Percentiles rank a stretch among this genome's conserved stretches.
Conservation (phyloP, 345 rosid species). For the Lepidium africanum region DNA sequence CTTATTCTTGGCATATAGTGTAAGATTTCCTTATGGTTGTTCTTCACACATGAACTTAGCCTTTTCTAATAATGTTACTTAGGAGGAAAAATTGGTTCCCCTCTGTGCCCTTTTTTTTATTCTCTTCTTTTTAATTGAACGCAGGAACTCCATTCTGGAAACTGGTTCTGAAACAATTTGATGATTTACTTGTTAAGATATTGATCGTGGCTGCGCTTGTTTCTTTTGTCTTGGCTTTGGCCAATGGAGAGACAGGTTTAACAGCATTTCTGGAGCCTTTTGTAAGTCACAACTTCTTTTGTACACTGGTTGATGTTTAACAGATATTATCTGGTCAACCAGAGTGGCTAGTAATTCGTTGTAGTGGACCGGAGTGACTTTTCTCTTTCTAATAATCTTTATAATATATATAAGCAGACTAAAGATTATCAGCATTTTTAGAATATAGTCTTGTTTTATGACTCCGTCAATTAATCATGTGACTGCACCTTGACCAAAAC, state of each 20-base stretch:
- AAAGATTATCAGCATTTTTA: not conserved
- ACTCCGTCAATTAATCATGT: not conserved
- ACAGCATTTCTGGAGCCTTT: constrained; percentile 97
- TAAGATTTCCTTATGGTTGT: not conserved
- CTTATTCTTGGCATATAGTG: not conserved
- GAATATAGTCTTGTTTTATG: not conserved
- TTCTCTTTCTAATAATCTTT: too few relatives aligned
- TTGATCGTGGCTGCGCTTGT: constrained; percentile 88
- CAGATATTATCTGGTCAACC: not conserved
- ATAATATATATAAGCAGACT: not conserved
- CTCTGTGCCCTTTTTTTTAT: not conserved
- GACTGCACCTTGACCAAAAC: not conserved
- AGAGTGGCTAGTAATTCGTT: not conserved
- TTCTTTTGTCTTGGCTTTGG: constrained; percentile 80
- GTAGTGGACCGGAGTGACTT: not conserved
- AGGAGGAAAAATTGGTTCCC: not conserved
- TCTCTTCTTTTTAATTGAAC: constrained; percentile 15
- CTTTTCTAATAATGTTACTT: not conserved
- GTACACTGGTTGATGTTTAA: not conserved
- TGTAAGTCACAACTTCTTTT: constrained; percentile 47
- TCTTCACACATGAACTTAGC: not conserved
- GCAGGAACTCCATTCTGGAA: constrained; percentile 98
- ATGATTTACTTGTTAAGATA: constrained; percentile 98
- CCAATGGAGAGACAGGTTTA: constrained; percentile 95
- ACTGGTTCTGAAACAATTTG: constrained; percentile 91